Conservation (phyloP, 768 basidiomycete species). For the Termitomyces sp. region DNA sequence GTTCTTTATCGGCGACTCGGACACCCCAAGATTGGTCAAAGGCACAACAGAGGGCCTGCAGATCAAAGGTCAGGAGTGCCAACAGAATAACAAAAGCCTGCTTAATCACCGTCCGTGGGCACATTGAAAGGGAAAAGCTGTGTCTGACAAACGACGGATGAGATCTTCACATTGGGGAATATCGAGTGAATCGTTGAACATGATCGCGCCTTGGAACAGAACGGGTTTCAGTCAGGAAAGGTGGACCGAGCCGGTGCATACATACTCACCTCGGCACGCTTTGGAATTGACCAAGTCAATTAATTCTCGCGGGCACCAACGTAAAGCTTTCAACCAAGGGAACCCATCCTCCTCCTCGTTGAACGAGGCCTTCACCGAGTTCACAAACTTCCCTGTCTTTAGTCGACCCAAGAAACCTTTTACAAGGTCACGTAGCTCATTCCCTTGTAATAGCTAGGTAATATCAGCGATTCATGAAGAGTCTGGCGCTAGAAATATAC, state of each 20-base stretch:
- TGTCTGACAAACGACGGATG: constrained; percentile 61
- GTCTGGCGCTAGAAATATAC: constrained; percentile 24
- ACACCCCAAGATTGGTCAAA: constrained; percentile 24
- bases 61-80: not conserved
- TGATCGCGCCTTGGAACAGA: constrained; percentile 74
- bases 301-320: constrained; percentile 80
- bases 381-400: constrained; percentile 40
- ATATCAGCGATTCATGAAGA: not conserved
- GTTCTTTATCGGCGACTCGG: not conserved
- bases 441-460: constrained; percentile 55
- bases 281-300: constrained; percentile 89
- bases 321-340: constrained; percentile 68
- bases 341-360: constrained; percentile 22
- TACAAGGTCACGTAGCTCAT: constrained; percentile 74
- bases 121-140: constrained; percentile 90
- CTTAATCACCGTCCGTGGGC: constrained; percentile 81
- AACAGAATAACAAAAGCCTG: not conserved
- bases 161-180: constrained; percentile 67
- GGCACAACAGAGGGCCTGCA: constrained; percentile 40
- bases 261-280: constrained; percentile 81
- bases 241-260: constrained; percentile 1
- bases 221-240: constrained; percentile 1
- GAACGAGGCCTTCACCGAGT: not conserved
- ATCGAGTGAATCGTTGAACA: constrained; percentile 88
- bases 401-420: constrained; percentile 67